These are phyloP conservation scores for Blepharisma japonicum DNA, from an alignment of 73 alveolate species.

Conservation along the genomic window DNA sequence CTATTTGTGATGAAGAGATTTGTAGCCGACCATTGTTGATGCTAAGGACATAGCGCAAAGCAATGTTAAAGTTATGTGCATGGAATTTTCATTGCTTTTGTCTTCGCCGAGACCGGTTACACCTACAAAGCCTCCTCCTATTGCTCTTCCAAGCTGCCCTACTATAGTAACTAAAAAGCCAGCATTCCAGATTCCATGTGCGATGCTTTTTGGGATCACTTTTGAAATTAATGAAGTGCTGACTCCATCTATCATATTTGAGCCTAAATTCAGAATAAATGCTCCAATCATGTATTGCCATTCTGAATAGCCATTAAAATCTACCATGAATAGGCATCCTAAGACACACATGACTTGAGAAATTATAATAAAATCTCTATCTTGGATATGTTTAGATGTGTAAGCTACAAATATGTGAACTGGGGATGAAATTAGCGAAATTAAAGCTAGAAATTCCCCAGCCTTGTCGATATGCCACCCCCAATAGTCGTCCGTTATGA, in stretches of 20 bases:
- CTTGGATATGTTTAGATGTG: background rate
- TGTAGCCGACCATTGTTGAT: no score
- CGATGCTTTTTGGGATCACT: background rate
- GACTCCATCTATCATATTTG: background rate
- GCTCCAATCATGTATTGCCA: background rate
- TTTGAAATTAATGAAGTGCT: background rate
- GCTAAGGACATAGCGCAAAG: no score
- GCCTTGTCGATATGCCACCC: background rate
- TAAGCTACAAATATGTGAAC: constrained; percentile 11
- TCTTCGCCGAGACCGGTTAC: background rate
- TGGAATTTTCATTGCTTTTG: no score
- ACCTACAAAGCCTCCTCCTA: background rate
- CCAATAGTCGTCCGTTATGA: background rate
- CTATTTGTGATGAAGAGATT: no score
- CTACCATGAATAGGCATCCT: background rate
- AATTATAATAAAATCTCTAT: constrained; percentile 9
- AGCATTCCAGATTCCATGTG: background rate
- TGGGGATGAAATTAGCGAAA: background rate
- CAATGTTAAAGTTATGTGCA: no score
- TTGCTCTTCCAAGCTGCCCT: constrained; percentile 24
- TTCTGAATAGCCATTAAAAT: background rate
- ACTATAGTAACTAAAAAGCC: background rate
- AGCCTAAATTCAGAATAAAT: constrained; percentile 18
- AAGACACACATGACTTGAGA: background rate
- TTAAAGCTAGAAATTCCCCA: constrained; percentile 4